phyloP scores from a whole-genome alignment of 129 eudicot genomes.

The Tanacetum coccineum region DNA sequence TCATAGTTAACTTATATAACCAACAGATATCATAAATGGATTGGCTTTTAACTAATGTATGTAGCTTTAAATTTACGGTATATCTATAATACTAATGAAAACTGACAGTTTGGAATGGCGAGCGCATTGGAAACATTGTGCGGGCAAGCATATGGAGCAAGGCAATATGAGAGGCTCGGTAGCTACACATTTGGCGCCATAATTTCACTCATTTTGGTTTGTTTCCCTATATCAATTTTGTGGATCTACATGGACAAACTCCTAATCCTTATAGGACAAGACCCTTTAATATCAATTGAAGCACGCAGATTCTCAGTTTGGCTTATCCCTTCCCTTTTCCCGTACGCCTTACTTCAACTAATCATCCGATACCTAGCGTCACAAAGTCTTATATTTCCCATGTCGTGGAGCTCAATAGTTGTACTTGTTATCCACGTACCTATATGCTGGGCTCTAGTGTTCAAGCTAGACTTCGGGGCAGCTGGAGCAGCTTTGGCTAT shows the following conservation, averaged over 20 bases:
- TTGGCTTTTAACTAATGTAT: no score
- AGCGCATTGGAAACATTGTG: conserved; percentile 13
- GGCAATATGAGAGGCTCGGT: conserved; percentile 45
- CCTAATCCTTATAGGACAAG: conserved; percentile 42
- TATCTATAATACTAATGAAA: not conserved
- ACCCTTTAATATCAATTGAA: conserved; percentile 46
- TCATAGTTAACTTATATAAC: no score
- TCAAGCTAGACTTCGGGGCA: conserved; percentile 28
- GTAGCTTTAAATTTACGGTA: no score
- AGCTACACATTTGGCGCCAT: conserved; percentile 40
- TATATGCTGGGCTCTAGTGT: conserved; percentile 46
- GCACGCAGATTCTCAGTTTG: conserved; percentile 49
- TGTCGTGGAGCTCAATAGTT: conserved; percentile 42
- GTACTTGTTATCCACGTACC: conserved; percentile 42
- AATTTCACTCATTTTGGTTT: conserved; percentile 40
- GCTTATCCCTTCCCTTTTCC: conserved; percentile 42
- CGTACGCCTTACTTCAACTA: conserved; percentile 41
- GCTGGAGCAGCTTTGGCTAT: conserved; percentile 52
- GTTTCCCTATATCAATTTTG: no score
- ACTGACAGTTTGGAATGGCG: conserved; percentile 45
- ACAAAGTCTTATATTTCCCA: conserved; percentile 50
- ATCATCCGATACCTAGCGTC: conserved; percentile 48
- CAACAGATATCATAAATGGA: no score
- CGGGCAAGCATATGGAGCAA: conserved; percentile 25
- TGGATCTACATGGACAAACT: no score